phyloP scores from a whole-genome alignment of 2,329 filamentous ascomycete species.

The Lecanosticta acicola region DNA sequence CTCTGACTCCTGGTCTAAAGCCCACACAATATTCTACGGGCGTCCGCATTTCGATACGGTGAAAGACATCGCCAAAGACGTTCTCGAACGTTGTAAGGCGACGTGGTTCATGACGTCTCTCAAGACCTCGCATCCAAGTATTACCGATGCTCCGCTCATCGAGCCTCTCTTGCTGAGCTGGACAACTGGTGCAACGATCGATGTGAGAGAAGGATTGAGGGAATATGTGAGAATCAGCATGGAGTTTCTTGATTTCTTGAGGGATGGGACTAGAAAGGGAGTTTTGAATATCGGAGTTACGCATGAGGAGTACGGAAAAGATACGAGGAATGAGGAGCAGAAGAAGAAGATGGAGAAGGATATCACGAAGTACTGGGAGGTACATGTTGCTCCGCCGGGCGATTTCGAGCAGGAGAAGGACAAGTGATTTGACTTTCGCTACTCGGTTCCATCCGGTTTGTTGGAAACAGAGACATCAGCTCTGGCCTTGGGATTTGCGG shows the following conservation, averaged over 20 bases:
- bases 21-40: slow-evolving; percentile 52
- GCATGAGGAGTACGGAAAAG: slow-evolving; percentile 31
- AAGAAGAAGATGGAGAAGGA: slow-evolving; percentile 15
- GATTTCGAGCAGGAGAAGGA: neutral
- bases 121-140: slow-evolving; percentile 50
- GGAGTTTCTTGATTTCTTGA: slow-evolving; percentile 49
- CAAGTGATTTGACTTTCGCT: too few relatives aligned
- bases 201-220: slow-evolving; percentile 49
- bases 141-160: slow-evolving; percentile 60
- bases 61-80: slow-evolving; percentile 41
- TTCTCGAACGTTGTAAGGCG: slow-evolving; percentile 38
- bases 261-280: slow-evolving; percentile 37
- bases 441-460: neutral
- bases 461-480: neutral
- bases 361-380: slow-evolving; percentile 34
- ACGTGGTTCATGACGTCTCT: slow-evolving; percentile 39
- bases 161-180: slow-evolving; percentile 55
- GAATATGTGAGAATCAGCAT: slow-evolving; percentile 56
- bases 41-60: slow-evolving; percentile 60
- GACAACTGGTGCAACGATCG: slow-evolving; percentile 54
- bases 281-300: slow-evolving; percentile 46
- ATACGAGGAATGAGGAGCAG: slow-evolving; percentile 16
- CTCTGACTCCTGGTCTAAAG: slow-evolving; percentile 58
- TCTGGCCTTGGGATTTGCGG: neutral
- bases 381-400: slow-evolving; percentile 29